Evolutionary conservation across 2,329 filamentous ascomycete species (phyloP), one percentile per base, ranked within the genome.

Genomic region (Scleromitrula shiraiana): DNA sequence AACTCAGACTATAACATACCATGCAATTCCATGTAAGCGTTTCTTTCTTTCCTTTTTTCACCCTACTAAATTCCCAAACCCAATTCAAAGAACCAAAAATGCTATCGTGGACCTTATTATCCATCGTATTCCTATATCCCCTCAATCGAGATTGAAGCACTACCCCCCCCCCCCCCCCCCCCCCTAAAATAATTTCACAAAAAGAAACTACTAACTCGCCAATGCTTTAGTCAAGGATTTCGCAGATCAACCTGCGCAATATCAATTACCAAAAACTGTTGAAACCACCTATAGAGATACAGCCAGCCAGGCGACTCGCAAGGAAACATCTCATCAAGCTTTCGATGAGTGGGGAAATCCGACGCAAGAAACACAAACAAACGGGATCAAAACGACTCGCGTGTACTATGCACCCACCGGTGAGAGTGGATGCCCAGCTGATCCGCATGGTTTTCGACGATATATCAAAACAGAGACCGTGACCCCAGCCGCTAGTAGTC

Each of bases 321-420:
- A 7, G 17, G 43, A 46, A 40, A 40, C n/a, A 5, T 39, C 24
- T 9, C n/a, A 39, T 22, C 24, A 39, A 15, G 26, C 22, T 2
- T 46, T 46, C n/a, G 43, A 46, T n/a, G 43, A 46, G 7, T 46
- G 35, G 33, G 43, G 43, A 17, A 46, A 46, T 10, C 43, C 43
- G 3, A 39, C 14, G 17, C 24, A 40, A 9, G 43, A 46, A 4
- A 46, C 40, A 2, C 20, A 32, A n/a, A 8, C 43, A 22, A 40
- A 19, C 24, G 43, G 43, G 6, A 40, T 46, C 32, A 24, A 3
- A 23, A 46, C 20, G 9, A 26, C 39, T 39, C 43, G 43, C 7
- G n/a, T 10, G 7, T 46, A 46, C 9, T 46, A 46, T 39, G n/a
- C 35, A 30, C 5, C 43, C 22, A 4, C 35, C 7, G 43, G 43